Conservation (phyloP, 2,329 filamentous ascomycete genomes). For the Westerdykella ornata region DNA sequence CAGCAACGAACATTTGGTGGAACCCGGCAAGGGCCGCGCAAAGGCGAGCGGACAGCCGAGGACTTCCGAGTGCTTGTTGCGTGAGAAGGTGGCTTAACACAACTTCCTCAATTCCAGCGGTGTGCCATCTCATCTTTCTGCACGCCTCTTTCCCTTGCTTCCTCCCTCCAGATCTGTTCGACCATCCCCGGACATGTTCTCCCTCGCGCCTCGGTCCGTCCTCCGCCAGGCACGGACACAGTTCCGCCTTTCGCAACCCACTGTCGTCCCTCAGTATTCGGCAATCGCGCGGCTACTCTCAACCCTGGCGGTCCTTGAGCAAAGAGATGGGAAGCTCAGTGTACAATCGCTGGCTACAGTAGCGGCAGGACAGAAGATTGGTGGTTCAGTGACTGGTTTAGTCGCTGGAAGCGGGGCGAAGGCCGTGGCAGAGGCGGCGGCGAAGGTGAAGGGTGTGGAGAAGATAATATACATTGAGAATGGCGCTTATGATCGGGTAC, state of each 20-base stretch:
- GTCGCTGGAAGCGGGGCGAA: conserved; percentile 76
- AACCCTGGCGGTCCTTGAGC: conserved; percentile 85
- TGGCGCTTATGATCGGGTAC: conserved; percentile 85
- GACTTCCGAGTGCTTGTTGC: neutral
- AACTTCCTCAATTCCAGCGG: no score
- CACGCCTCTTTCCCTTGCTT: conserved; percentile 4
- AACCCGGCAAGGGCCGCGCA: conserved; percentile 8
- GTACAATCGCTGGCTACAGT: conserved; percentile 75
- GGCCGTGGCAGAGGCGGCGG: conserved; percentile 69
- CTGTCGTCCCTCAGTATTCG: conserved; percentile 42
- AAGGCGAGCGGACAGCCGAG: conserved; percentile 25
- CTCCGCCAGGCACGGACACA: conserved; percentile 40
- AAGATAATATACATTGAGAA: conserved; percentile 89
- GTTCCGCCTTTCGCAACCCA: conserved; percentile 36
- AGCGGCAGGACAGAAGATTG: conserved; percentile 78
- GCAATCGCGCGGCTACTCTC: conserved; percentile 67
- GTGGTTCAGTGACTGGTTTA: conserved; percentile 78
- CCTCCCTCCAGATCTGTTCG: neutral
- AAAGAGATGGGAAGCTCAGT: conserved; percentile 82
- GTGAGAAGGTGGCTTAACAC: no score
- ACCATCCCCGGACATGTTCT: conserved; percentile 25
- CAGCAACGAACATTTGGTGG: conserved; percentile 10
- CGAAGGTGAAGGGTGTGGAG: conserved; percentile 82
- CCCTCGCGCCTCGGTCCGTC: conserved; percentile 30
- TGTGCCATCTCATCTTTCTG: neutral